Evolutionary conservation across 2,329 filamentous ascomycete genomes (phyloP), one percentile per base, ranked within the genome.

Genomic region (Diaporthe capsici): DNA sequence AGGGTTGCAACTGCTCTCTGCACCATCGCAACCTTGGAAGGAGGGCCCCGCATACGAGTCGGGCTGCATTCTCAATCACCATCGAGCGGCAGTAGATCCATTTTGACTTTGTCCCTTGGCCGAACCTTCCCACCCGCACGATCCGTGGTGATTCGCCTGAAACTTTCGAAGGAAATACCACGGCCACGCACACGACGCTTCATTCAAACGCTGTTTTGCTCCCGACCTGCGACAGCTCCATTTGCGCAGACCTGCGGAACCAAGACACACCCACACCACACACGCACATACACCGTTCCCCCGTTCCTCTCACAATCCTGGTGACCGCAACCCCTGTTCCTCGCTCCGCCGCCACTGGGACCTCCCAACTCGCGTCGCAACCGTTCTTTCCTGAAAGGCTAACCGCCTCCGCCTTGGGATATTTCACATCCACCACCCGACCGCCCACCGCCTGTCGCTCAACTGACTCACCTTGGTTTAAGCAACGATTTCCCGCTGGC

Each of bases 101-200:
- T 42, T 63, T 60, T 72, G 57, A 51, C 42, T 63, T 51, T 63
- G 44, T 49, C 71, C 44, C 70, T 72, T 72, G 70, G 55, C 70
- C 71, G 57, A 39, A 72, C 44, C 34, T 51, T 72, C 37, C 15
- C 31, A 17, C 44, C 57, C 71, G 71, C 57, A 72, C 42, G 31
- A 60, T 58, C 68, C 70, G 37, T 72, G 22, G 70, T 61, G 37
- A 42, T 68, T 68, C 63, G 63, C 63, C 63, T 68, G 63, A 68
- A 68, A 68, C 63, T 10, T 68, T 65, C 47, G 20, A 39, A 68
- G 63, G 63, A 39, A n/a, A 31, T 68, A 12, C 47, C 31, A 22
- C 63, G 55, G 31, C 42, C 37, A 51, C 70, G 55, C 55, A 47
- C 55, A 60, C 55, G 70, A 49, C 70, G 70, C 49, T 49, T 72